Evolutionary conservation across 768 basidiomycete genomes (phyloP).

Genomic region (Hypholoma sublateritium): DNA sequence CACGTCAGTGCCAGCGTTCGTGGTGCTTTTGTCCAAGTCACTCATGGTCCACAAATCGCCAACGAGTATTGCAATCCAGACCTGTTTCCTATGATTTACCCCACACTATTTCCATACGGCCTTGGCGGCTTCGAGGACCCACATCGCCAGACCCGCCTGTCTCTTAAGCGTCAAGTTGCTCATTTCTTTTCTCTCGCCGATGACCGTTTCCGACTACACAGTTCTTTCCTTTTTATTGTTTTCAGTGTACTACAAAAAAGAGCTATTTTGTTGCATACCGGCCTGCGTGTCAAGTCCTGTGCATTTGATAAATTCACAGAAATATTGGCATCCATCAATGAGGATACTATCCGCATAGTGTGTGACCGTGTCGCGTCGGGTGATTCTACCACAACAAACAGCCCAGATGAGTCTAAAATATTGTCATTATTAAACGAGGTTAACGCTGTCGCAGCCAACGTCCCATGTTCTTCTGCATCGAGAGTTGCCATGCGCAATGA

Average conservation of each 20-base stretch:
- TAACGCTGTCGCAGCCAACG: constrained; percentile 8
- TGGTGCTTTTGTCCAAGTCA: constrained; percentile 32
- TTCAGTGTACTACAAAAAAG: constrained; percentile 42
- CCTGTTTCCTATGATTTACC: constrained; percentile 41
- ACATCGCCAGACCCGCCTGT: constrained; percentile 12
- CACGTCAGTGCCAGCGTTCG: constrained; percentile 28
- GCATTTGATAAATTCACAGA: constrained; percentile 26
- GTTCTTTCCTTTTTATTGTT: constrained; percentile 39
- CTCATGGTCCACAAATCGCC: constrained; percentile 22
- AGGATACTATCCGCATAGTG: constrained; percentile 21
- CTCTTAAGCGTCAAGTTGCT: constrained; percentile 31
- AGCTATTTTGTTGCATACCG: constrained; percentile 27
- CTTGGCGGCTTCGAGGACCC: constrained; percentile 40
- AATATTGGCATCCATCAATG: constrained; percentile 22
- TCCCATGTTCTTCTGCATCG: background rate
- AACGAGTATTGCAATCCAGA: constrained; percentile 36
- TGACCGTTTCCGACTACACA: constrained; percentile 33
- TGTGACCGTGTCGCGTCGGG: constrained; percentile 18
- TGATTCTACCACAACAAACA: constrained; percentile 14
- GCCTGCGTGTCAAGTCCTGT: constrained; percentile 25
- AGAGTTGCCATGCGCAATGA: constrained; percentile 30
- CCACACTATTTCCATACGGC: constrained; percentile 43
- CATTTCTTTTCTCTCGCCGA: constrained; percentile 32
- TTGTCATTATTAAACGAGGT: constrained; percentile 20
- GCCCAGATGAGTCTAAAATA: constrained; percentile 27